Evolutionary conservation across 306 rosid genomes (phyloP).

Genomic region (Cucurbita maxima): DNA sequence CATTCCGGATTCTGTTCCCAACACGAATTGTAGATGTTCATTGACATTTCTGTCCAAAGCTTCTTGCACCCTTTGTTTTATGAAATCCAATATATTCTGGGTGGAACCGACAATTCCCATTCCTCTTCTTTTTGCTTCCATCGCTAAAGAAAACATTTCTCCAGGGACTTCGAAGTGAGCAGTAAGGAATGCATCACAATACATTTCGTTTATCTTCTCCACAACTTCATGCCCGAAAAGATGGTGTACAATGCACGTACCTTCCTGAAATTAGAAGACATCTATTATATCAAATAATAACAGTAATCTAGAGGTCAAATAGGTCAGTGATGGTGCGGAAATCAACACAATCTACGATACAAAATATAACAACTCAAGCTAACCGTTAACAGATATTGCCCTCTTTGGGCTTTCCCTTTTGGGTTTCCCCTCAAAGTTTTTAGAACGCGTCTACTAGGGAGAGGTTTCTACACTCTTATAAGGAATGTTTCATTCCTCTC

Average conservation of each 20-base stretch:
- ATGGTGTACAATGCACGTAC: conserved; percentile 89
- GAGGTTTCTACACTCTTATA: too few relatives aligned
- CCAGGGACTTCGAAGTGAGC: conserved; percentile 99
- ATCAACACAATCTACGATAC: neutral
- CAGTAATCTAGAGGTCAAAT: neutral
- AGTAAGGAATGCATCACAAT: conserved; percentile 86
- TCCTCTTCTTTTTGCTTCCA: conserved; percentile 98
- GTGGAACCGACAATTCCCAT: conserved; percentile 97
- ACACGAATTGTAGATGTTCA: conserved; percentile 80
- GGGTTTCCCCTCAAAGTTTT: too few relatives aligned
- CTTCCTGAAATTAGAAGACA: conserved; percentile 39
- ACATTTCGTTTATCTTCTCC: conserved; percentile 78
- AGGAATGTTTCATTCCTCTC: too few relatives aligned
- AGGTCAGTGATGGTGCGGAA: neutral
- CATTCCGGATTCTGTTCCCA: conserved; percentile 98
- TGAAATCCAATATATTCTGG: conserved; percentile 77
- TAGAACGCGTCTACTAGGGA: too few relatives aligned
- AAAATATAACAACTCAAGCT: neutral
- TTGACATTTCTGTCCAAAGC: conserved; percentile 66
- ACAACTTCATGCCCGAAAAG: conserved; percentile 91
- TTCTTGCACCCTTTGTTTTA: conserved; percentile 68
- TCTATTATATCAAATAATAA: neutral
- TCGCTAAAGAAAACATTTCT: conserved; percentile 94
- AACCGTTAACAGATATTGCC: too few relatives aligned
- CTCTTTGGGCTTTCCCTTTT: too few relatives aligned